Conservation (phyloP, 2,329 filamentous ascomycete genomes). For the Trichoderma aggressivum region DNA sequence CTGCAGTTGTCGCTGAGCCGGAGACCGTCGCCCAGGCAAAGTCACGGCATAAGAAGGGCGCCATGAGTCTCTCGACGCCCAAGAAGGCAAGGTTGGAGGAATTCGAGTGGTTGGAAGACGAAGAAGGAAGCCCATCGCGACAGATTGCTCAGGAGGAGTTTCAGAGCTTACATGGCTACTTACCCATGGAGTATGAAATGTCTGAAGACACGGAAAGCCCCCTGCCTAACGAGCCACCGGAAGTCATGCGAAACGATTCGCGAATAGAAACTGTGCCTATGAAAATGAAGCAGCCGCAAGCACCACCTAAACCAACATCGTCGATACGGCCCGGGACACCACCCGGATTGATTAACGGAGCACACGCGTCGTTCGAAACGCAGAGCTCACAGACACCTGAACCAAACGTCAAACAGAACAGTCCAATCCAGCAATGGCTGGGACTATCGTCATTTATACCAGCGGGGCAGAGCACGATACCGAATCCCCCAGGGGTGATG, state of each 20-base stretch:
- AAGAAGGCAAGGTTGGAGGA: conserved; percentile 32
- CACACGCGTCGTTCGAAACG: neutral
- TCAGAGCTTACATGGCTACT: conserved; percentile 13
- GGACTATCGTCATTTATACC: neutral
- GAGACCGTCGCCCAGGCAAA: conserved; percentile 25
- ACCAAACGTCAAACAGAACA: neutral
- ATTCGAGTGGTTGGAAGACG: conserved; percentile 31
- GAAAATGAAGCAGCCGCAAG: neutral
- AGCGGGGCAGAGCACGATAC: neutral
- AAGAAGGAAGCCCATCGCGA: conserved; percentile 29
- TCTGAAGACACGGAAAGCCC: neutral
- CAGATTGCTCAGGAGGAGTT: conserved; percentile 28
- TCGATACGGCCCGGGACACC: neutral
- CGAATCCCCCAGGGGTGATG: neutral
- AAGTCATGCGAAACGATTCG: neutral
- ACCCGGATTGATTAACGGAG: neutral
- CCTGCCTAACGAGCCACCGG: neutral
- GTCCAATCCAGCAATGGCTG: neutral
- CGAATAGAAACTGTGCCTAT: neutral
- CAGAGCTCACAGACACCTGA: neutral
- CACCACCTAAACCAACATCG: neutral
- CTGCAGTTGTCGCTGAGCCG: conserved; percentile 29
- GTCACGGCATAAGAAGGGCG: conserved; percentile 28
- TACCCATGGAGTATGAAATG: conserved; percentile 4
- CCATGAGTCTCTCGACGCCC: conserved; percentile 37